Evolutionary conservation across 2,329 filamentous ascomycete species (phyloP).

Genomic region (Coniella lustricola): DNA sequence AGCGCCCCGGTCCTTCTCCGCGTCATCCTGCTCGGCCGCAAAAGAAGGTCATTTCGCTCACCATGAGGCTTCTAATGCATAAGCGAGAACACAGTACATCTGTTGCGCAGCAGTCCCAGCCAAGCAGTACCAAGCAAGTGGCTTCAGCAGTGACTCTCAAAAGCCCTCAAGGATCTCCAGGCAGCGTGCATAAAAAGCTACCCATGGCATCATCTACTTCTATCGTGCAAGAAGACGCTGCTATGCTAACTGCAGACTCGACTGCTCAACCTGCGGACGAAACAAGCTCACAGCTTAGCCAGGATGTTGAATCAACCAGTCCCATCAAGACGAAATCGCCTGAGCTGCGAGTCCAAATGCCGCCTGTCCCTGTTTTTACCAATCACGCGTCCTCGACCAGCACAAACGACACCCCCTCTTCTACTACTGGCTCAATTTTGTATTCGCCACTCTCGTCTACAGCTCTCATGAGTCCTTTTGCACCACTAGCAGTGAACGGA

Average conservation of each 20-base stretch:
- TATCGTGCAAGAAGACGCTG: constrained; percentile 18
- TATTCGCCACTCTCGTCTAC: constrained; percentile 45
- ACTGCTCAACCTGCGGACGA: constrained; percentile 20
- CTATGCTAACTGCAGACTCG: constrained; percentile 29
- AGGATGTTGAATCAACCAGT: constrained; percentile 13
- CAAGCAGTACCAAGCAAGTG: constrained; percentile 32
- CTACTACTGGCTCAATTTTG: constrained; percentile 34
- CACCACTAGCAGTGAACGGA: constrained; percentile 35
- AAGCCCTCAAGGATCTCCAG: constrained; percentile 9
- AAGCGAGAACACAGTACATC: constrained; percentile 21
- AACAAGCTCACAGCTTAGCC: constrained; percentile 7
- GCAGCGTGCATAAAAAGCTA: constrained; percentile 6
- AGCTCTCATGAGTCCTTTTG: constrained; percentile 36
- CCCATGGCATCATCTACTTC: constrained; percentile 9
- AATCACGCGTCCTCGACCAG: constrained; percentile 27
- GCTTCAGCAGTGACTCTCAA: constrained; percentile 31
- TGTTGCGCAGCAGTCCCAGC: constrained; percentile 23
- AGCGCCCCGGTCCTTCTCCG: constrained; percentile 25
- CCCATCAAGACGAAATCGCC: constrained; percentile 32
- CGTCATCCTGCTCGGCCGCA: constrained; percentile 21
- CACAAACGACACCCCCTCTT: constrained; percentile 39
- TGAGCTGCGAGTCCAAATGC: constrained; percentile 49
- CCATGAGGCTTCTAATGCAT: constrained; percentile 32
- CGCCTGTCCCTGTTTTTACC: constrained; percentile 46
- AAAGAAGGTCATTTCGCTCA: constrained; percentile 45